Conservation (phyloP, 441 rosid species). For the Bruguiera hainesii region DNA sequence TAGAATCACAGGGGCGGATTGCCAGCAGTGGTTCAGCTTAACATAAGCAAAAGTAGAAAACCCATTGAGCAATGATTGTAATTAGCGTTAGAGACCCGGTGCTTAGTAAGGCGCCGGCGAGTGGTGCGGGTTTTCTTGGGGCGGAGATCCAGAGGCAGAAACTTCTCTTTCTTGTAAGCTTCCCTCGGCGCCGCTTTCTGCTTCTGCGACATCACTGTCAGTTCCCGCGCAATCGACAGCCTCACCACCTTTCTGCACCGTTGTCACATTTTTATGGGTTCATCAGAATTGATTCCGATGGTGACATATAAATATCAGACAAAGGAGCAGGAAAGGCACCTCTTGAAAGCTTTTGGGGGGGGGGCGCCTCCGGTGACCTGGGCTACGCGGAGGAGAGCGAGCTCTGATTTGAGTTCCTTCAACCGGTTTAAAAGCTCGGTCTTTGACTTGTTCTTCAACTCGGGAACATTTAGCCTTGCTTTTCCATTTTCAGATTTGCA, state of each 20-base stretch:
- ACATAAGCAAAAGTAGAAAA: background rate
- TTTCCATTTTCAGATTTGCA: too few species aligned
- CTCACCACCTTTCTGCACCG: slow-evolving; percentile 82
- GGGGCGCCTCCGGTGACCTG: slow-evolving; percentile 98
- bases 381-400: slow-evolving; percentile 91
- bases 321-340: slow-evolving; percentile 33
- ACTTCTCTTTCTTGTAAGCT: slow-evolving; percentile 82
- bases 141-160: slow-evolving; percentile 85
- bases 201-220: slow-evolving; percentile 91
- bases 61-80: background rate
- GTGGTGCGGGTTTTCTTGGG: slow-evolving; percentile 94
- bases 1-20: too few species aligned
- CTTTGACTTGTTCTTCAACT: slow-evolving; percentile 80
- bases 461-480: slow-evolving; percentile 97
- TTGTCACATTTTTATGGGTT: background rate
- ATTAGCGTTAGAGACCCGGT: slow-evolving; percentile 46
- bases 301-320: background rate
- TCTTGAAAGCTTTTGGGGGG: slow-evolving; percentile 88
- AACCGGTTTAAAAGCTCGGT: slow-evolving; percentile 60
- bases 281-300: background rate
- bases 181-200: slow-evolving; percentile 84
- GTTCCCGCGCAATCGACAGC: slow-evolving; percentile 78
- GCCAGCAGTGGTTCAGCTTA: background rate
- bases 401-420: slow-evolving; percentile 87
- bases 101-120: slow-evolving; percentile 75